Base-by-base conservation (phyloP, 345 rosid species). In the Bruguiera parviflora region DNA sequence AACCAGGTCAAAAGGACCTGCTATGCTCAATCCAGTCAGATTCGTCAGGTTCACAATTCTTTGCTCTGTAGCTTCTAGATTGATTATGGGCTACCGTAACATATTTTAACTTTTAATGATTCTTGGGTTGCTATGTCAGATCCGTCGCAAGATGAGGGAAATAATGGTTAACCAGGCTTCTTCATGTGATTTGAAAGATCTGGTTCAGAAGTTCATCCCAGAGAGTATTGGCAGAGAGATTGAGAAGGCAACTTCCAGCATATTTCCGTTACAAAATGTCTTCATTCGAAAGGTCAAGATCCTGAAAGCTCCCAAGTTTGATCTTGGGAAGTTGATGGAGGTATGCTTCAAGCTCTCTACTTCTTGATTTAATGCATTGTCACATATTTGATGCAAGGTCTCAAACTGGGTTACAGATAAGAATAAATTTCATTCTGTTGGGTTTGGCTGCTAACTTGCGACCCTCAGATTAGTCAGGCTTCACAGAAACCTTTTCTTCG, bases 271-370 rank as follows among this genome's bases (percentile, higher is more conserved):
- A 5, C 78, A 75, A 29, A 75, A 70, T 65, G 78, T 75, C 63
- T 75, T 57, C 58, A 75, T 75, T 28, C 64, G 80, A 2, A 76
- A 76, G 37, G 80, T 76, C 72, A 76, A 76, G 65, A 76, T 76
- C 47, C 20, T 76, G 61, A 76, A 71, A 61, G 80, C 80, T 31
- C 80, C 80, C 61, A 76, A 76, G 49, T 76, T 71, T 32, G 80
- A 76, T 51, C 72, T 76, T 27, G 80, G 76, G 2, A 76, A 76
- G 52, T 52, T 76, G 72, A 76, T 76, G 80, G 80, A 76, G 72
- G 80, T 63, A 66, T 55, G 61, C 47, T 33, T 64, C 33, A 25
- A n/a, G 33, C 53, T 1, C 31, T 68, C 18, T 8, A 29, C 51
- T 2, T 25, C 11, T 51, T 24, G 24, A 24, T 65, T n/a, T 43